phyloP scores from a whole-genome alignment of 441 rosid species.

The Arabidopsis lyrata region DNA sequence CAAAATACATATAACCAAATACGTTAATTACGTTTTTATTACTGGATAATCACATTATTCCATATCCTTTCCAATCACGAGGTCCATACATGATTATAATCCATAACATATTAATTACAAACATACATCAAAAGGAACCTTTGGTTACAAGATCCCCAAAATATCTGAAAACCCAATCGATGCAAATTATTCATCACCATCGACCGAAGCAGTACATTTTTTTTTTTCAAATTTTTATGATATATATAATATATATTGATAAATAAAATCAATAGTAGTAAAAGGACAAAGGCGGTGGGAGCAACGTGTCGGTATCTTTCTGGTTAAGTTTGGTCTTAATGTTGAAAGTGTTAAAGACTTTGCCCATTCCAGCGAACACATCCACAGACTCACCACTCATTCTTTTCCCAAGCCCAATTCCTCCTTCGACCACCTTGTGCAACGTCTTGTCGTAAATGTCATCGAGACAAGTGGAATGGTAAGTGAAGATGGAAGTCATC shows the following conservation, averaged over 20 bases:
- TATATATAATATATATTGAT: constrained; percentile 5
- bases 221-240: neutral
- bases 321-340: constrained; percentile 46
- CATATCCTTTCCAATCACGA: constrained; percentile 50
- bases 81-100: constrained; percentile 47
- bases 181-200: constrained; percentile 37
- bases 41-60: constrained; percentile 23
- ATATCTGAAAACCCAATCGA: constrained; percentile 32
- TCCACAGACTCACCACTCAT: constrained; percentile 48
- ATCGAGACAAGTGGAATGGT: constrained; percentile 46
- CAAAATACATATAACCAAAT: neutral
- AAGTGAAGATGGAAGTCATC: constrained; percentile 43
- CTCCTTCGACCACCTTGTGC: constrained; percentile 42
- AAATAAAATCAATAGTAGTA: constrained; percentile 39
- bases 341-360: constrained; percentile 45
- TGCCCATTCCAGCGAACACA: constrained; percentile 45
- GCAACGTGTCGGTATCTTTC: constrained; percentile 46
- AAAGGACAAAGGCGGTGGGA: constrained; percentile 49
- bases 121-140: constrained; percentile 43
- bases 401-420: constrained; percentile 47
- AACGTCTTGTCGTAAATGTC: constrained; percentile 45
- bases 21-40: constrained; percentile 25
- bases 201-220: constrained; percentile 14
- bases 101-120: constrained; percentile 39
- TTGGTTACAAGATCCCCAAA: constrained; percentile 32